Evolutionary conservation across 441 rosid genomes (phyloP), one percentile per base, ranked within the genome.

Genomic region (Croton setiger): DNA sequence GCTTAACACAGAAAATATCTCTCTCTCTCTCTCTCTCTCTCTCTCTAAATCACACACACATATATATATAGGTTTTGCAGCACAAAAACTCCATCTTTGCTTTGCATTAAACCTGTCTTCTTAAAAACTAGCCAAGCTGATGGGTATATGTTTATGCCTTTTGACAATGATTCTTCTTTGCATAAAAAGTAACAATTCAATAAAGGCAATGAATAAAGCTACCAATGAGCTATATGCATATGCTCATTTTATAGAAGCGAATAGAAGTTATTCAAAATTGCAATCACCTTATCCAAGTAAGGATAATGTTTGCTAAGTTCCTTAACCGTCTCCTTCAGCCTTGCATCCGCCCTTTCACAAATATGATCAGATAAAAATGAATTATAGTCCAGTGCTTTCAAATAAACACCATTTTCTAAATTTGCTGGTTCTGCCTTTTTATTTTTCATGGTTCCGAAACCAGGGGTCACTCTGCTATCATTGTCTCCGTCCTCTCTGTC

Each of bases 151-250:
- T 69, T 55, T 61, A 68, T 48, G 37, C 61, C 51, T 67, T 52
- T 62, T 37, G 27, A 21, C 66, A 72, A 66, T 69, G 60, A 48
- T 67, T 61, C 54, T 54, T 72, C 64, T 74, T 63, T 60, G 70
- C 72, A 66, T 20, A 68, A 47, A 71, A 51, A 41, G 53, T n/a
- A 20, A 56, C 17, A 63, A 63, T 14, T 63, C 66, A 23, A 7
- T 43, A 5, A 43, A 55, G 51, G 37, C 47, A 23, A 37, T 27
- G 17, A 41, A 47, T 17, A 21, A 23, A 23, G 44, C 44, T 43
- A 39, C 4, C 12, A 2, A 27, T 13, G 43, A 51, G 56, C 23
- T 7, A 39, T 15, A 69, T 35, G 27, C 20, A 36, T 37, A 37
- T 36, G 39, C 54, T 5, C 10, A 39, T 41, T 60, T 3, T 51